Base-by-base conservation (phyloP, 1,284 basidiomycete genomes). In the Trichosporon coremiiforme region DNA sequence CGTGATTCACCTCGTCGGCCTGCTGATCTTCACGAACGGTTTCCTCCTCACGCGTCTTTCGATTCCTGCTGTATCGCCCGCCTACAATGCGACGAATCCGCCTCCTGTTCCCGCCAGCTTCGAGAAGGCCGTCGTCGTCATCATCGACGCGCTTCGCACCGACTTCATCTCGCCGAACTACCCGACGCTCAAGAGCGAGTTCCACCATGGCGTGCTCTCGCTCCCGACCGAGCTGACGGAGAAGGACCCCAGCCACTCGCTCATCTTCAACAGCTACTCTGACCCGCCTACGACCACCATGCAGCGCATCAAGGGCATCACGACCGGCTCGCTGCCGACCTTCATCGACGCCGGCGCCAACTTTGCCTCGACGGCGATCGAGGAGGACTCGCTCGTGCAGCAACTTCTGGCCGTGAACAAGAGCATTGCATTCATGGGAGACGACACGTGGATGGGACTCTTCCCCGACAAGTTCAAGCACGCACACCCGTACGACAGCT, bases 211-310 rank as follows among this genome's bases (percentile, higher is more conserved):
- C 80, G 85, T 95, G 29, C 85, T 99, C 25, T 89, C 88, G 0
- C 85, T 96, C 2, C 95, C 96, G 0, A 84, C 86, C 6, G 86
- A 92, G 78, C 86, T 97, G 47, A 89, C 90, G 0, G 82, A 84
- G 0, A 75, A 82, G 2, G 80, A 87, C 17, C 94, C 95, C 0
- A 80, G 84, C 41, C 86, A 89, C 68, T 95, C 94, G 0, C 89
- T 96, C 80, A 86, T 99, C 35, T 93, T 93, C 80, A 91, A 98
- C 79, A 88, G 94, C 5, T 90, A 91, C 81, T 90, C 94, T 0
- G 96, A 99, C 79, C 95, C 97, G 0, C 97, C 97, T 0, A 99
- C 97, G 0, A 91, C 94, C 0, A 99, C 96, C 0, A 87, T 99
- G 64, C 97, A 99, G 82, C 88, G 97, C 1, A 90, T 99, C 78